A percentile compares a stretch with the other conserved stretches of the same genome.
Evolutionary conservation across 192 early-diverging fungal species (phyloP).

Genomic region (Umbelopsis sp.): DNA sequence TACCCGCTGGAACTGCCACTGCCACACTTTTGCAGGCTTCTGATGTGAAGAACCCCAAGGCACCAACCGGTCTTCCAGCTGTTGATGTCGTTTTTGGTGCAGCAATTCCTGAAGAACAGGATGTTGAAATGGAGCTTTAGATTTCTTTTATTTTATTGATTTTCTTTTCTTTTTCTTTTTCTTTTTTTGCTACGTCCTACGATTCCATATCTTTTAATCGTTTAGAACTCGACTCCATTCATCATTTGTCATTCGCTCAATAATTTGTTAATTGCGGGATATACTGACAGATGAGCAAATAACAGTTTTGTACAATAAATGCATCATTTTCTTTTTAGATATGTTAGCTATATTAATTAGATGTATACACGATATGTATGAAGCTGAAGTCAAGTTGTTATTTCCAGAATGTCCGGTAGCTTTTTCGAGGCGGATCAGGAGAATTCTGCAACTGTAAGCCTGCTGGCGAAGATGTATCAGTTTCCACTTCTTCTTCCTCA

Average conservation of each 20-base stretch:
- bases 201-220: background rate
- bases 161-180: background rate
- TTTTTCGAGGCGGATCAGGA: background rate
- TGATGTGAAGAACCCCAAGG: slow-evolving; percentile 39
- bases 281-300: slow-evolving; percentile 1
- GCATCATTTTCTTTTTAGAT: background rate
- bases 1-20: slow-evolving; percentile 36
- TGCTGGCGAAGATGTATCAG: background rate
- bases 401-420: slow-evolving; percentile 3
- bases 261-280: background rate
- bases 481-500: background rate
- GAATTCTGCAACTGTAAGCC: background rate
- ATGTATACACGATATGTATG: background rate
- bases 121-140: slow-evolving; percentile 14
- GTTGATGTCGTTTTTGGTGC: slow-evolving; percentile 37
- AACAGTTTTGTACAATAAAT: slow-evolving; percentile 16
- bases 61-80: slow-evolving; percentile 27
- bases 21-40: slow-evolving; percentile 28
- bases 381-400: background rate
- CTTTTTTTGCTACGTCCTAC: background rate
- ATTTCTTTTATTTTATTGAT: background rate
- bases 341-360: background rate
- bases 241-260: background rate
- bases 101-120: background rate
- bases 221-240: background rate